Percentiles rank a stretch among this genome's conserved stretches.
Evolutionary conservation across 306 rosid genomes (phyloP).

Genomic region (Lathyrus aphaca): DNA sequence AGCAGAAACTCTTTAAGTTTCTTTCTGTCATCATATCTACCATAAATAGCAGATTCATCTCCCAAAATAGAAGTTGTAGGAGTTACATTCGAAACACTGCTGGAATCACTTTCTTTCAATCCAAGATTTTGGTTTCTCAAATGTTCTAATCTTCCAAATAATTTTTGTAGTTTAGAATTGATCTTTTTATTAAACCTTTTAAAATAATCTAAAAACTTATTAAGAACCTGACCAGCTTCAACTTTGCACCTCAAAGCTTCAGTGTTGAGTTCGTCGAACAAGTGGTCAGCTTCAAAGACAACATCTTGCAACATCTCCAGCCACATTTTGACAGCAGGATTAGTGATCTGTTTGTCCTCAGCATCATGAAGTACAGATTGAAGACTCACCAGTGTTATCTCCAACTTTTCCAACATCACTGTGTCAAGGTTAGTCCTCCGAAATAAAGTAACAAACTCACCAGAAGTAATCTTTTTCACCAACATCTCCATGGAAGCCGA

Average conservation of each 20-base stretch:
- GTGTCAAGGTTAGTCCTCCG: conserved; percentile 4
- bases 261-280: not conserved
- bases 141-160: conserved; percentile 23
- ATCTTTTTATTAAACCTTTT: conserved; percentile 35
- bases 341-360: conserved; percentile 25
- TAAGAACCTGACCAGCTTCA: conserved; percentile 42
- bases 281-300: conserved; percentile 20
- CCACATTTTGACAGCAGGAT: conserved; percentile 29
- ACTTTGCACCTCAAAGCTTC: conserved; percentile 11
- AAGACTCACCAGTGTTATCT: conserved; percentile 26
- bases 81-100: not conserved
- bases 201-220: conserved; percentile 21
- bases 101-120: conserved; percentile 19
- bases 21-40: conserved; percentile 16
- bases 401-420: not conserved
- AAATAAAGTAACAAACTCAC: not conserved
- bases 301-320: conserved; percentile 14
- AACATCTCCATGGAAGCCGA: conserved; percentile 28
- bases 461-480: not conserved
- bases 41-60: conserved; percentile 13
- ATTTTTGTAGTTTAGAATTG: conserved; percentile 37
- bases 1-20: too few species aligned
- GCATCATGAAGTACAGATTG: conserved; percentile 31
- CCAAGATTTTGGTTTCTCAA: not conserved
- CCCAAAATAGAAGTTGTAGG: conserved; percentile 25